These are phyloP conservation scores for Heterobasidion annosum DNA, from an alignment of 1,284 basidiomycete species.

Conservation along the genomic window DNA sequence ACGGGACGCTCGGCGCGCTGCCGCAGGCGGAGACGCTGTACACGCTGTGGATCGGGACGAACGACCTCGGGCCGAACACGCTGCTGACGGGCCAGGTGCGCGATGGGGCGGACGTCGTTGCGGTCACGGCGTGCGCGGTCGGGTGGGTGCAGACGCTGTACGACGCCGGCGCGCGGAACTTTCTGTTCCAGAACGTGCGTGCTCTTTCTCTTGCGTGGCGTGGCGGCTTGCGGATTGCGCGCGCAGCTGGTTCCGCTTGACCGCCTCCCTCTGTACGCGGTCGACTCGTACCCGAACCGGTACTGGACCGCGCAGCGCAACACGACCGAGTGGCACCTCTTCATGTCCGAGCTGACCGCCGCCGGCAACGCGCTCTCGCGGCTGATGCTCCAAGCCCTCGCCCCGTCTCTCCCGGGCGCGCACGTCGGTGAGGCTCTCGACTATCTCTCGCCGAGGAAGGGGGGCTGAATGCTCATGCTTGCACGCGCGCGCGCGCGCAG, in stretches of 20 bases:
- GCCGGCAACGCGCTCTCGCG: conserved; percentile 26
- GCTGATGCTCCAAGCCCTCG: conserved; percentile 21
- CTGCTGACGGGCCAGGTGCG: conserved; percentile 30
- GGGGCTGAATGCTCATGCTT: neutral
- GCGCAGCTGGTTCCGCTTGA: conserved; percentile 8
- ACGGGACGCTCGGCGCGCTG: conserved; percentile 13
- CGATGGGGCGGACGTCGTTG: conserved; percentile 23
- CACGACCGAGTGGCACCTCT: conserved; percentile 29
- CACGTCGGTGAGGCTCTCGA: conserved; percentile 22
- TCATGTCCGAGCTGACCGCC: conserved; percentile 25
- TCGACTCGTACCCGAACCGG: conserved; percentile 24
- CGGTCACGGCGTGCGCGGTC: conserved; percentile 31
- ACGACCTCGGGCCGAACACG: conserved; percentile 30
- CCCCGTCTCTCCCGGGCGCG: conserved; percentile 23
- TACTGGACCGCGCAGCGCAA: conserved; percentile 27
- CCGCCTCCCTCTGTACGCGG: conserved; percentile 22
- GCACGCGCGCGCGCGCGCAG: conserved; percentile 17
- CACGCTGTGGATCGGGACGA: conserved; percentile 43
- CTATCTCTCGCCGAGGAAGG: too few species aligned
- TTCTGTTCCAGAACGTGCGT: conserved; percentile 38
- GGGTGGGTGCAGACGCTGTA: conserved; percentile 31
- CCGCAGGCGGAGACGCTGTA: conserved; percentile 27
- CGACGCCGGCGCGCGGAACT: conserved; percentile 32
- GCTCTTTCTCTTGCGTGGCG: neutral
- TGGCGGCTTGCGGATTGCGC: neutral